Conservation (phyloP, 345 rosid genomes). For the Linum trigynum region DNA sequence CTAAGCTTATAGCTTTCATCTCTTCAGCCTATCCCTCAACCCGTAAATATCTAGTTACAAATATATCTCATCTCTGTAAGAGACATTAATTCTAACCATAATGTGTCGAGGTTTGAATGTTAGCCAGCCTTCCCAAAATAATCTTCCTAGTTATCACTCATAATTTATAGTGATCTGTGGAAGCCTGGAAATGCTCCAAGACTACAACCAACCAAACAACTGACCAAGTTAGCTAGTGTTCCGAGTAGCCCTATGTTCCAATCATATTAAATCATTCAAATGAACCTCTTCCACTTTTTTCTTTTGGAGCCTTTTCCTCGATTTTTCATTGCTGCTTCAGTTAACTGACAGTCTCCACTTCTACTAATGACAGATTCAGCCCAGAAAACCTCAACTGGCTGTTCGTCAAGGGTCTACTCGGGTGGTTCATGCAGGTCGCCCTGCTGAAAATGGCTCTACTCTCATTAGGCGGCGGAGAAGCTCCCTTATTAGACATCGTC, state of each 20-base stretch:
- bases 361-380: conserved; percentile 47
- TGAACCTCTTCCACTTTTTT: too few relatives aligned
- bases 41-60: neutral
- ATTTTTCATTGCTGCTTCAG: neutral
- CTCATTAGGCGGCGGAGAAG: conserved; percentile 84
- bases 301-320: too few relatives aligned
- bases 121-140: neutral
- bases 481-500: conserved; percentile 76
- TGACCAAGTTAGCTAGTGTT: too few relatives aligned
- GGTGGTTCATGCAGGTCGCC: conserved; percentile 78
- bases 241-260: neutral
- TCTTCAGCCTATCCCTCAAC: neutral
- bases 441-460: conserved; percentile 73
- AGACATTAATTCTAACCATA: neutral
- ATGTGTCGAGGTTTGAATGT: neutral
- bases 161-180: neutral
- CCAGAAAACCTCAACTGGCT: conserved; percentile 90
- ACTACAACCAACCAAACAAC: neutral
- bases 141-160: neutral
- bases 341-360: neutral
- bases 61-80: neutral
- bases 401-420: conserved; percentile 78
- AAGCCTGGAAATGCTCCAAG: neutral
- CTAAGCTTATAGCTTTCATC: neutral
- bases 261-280: too few relatives aligned